These are phyloP conservation scores for Zygotorulaspora chibaensis DNA, from an alignment of 805 yeast genomes.

Conservation along the genomic window DNA sequence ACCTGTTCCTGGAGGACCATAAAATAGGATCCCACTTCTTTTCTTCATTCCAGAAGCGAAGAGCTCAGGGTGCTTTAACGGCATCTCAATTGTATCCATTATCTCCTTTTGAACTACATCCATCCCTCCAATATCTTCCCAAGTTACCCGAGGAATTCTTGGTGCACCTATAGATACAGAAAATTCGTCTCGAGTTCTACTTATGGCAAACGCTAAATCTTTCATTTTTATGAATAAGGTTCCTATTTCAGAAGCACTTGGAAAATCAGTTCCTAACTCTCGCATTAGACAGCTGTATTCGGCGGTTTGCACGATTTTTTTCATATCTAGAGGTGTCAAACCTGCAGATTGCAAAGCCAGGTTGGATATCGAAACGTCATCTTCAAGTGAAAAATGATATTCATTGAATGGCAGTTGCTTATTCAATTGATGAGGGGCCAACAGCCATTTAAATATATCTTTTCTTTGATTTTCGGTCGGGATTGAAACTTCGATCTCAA, in stretches of 20 bases:
- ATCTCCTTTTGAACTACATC: constrained; percentile 88
- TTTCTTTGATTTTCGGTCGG: constrained; percentile 75
- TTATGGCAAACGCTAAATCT: constrained; percentile 59
- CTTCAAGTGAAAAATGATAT: constrained; percentile 1
- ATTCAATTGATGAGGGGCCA: constrained; percentile 33
- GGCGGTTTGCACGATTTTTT: constrained; percentile 64
- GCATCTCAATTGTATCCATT: constrained; percentile 93
- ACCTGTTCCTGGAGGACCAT: constrained; percentile 99
- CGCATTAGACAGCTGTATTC: constrained; percentile 53
- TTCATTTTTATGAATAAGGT: constrained; percentile 47
- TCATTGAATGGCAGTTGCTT: not conserved
- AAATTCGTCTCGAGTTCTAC: constrained; percentile 78
- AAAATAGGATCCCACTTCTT: constrained; percentile 88
- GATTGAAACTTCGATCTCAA: constrained; percentile 70
- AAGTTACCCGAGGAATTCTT: constrained; percentile 84
- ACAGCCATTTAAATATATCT: constrained; percentile 53
- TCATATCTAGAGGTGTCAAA: constrained; percentile 76
- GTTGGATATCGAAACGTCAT: constrained; percentile 44
- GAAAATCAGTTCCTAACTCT: constrained; percentile 32
- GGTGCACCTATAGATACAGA: constrained; percentile 98
- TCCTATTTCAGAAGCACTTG: constrained; percentile 17
- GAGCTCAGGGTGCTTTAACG: constrained; percentile 85
- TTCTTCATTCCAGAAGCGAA: constrained; percentile 87
- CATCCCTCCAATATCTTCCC: constrained; percentile 98
- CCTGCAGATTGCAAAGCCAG: constrained; percentile 90